Base-by-base conservation (phyloP, 164 flowering plant genomes). In the Kalanchoe fedtschenkoi region DNA sequence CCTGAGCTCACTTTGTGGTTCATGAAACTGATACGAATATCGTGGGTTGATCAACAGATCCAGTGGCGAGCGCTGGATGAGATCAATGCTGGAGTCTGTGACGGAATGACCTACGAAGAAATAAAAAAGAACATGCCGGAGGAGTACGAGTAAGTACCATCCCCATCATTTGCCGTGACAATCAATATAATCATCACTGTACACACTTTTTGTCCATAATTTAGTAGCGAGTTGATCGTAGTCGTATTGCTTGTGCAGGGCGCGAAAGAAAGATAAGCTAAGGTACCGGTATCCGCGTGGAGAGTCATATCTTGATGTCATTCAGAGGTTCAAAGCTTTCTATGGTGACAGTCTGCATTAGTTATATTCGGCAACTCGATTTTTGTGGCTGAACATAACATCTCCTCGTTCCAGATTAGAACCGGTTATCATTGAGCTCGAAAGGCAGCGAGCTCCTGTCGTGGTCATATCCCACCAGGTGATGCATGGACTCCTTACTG, bases 1-100 rank as follows among this genome's bases (percentile, higher is more conserved):
- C 1, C 15, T 33, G 3, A 47, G 2, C 30, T 24, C 14, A 1
- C n/a, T n/a, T n/a, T n/a, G n/a, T n/a, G n/a, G n/a, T n/a, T n/a
- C n/a, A 9, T 24, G 14, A 47, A 0, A 30, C 30, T 47, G 1
- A 47, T n/a, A 10, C 0, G 55, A 7, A 30, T 22, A 10, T 8
- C 26, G 8, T 47, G 55, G 0, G 13, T 37, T 24, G 30, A 8
- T 8, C 30, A 30, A 47, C 63, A 95, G 99, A 79, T 95, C 70
- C 99, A 91, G 79, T 95, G 99, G 99, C 96, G 99, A 65, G 95
- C 97, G 33, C 95, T 95, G 65, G 99, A 95, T 70, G 99, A 95
- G 72, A 95, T 95, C 64, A 82, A 95, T 79, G 86, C 95, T 63
- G 99, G 99, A 69, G 99, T 85, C 6, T 95, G 99, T 72, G 99